Percentiles rank a stretch among this genome's conserved stretches.
Evolutionary conservation across 2,329 filamentous ascomycete species (phyloP).

Genomic region (Paecilomyces formosus): DNA sequence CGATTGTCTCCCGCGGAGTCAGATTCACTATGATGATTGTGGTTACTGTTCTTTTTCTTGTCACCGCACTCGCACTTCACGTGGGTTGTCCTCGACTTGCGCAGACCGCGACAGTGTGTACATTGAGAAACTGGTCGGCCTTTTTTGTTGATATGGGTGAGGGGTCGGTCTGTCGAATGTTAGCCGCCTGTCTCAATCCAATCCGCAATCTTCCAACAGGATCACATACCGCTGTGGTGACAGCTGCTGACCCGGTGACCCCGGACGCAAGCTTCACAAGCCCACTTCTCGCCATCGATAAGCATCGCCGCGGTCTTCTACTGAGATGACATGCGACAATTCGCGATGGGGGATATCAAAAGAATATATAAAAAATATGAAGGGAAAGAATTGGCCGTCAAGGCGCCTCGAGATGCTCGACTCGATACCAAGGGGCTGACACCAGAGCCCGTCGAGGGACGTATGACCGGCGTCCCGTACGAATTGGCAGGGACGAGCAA

Average conservation of each 20-base stretch:
- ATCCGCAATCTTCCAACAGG: not conserved
- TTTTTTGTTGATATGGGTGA: slow-evolving; percentile 96
- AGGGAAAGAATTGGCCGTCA: slow-evolving; percentile 5
- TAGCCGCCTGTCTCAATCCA: slow-evolving; percentile 2
- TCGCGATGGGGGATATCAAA: slow-evolving; percentile 16
- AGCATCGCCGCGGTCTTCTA: slow-evolving; percentile 52
- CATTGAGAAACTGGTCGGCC: slow-evolving; percentile 97
- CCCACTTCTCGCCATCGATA: slow-evolving; percentile 94
- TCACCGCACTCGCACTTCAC: slow-evolving; percentile 96
- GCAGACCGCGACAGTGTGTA: slow-evolving; percentile 88
- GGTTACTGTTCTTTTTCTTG: slow-evolving; percentile 63
- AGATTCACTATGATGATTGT: slow-evolving; percentile 31
- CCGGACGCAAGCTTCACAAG: slow-evolving; percentile 95
- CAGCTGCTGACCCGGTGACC: slow-evolving; percentile 99
- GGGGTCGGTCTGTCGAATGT: slow-evolving; percentile 63
- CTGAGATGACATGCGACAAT: slow-evolving; percentile 32
- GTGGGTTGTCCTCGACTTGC: slow-evolving; percentile 91
- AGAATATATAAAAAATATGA: slow-evolving; percentile 4
- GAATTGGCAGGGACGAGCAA: slow-evolving; percentile 16
- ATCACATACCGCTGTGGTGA: slow-evolving; percentile 78
- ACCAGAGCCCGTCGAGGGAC: not conserved
- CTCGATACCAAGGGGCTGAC: not conserved
- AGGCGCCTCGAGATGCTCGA: slow-evolving; percentile 1
- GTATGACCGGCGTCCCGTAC: slow-evolving; percentile 1
- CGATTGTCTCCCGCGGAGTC: slow-evolving; percentile 28